These are phyloP conservation scores for Cardamine chenopodiifolia DNA, from an alignment of 345 rosid species.

Conservation along the genomic window DNA sequence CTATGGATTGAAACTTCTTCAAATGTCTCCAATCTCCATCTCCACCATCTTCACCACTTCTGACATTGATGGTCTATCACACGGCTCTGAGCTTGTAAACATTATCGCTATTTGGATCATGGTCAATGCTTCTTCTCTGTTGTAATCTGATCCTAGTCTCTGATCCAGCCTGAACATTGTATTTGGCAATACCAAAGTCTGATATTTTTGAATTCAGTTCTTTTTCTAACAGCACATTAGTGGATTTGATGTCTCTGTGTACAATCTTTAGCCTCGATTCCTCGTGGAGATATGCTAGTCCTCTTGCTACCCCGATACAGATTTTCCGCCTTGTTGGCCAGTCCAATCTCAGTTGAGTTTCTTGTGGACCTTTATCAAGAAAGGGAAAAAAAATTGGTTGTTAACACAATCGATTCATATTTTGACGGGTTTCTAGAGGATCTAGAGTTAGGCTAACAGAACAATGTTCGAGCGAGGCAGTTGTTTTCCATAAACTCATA, in stretches of 20 bases:
- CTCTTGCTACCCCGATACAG: constrained; percentile 51
- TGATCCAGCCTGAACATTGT: too few species aligned
- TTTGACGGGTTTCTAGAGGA: background rate
- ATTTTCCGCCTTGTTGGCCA: constrained; percentile 47
- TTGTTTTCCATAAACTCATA: constrained; percentile 61
- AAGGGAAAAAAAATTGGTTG: background rate
- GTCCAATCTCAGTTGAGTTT: constrained; percentile 42
- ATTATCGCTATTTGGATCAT: constrained; percentile 50
- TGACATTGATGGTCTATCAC: constrained; percentile 53
- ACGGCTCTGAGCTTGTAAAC: constrained; percentile 40
- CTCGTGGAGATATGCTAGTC: constrained; percentile 49
- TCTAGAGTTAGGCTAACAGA: constrained; percentile 31
- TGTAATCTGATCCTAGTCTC: constrained; percentile 43
- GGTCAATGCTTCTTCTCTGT: constrained; percentile 46
- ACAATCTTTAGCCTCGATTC: constrained; percentile 48
- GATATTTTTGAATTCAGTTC: constrained; percentile 45
- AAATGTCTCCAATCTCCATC: constrained; percentile 23
- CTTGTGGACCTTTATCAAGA: constrained; percentile 38
- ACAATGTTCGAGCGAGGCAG: constrained; percentile 53
- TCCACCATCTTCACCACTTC: constrained; percentile 46
- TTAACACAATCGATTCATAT: background rate
- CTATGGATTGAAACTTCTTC: constrained; percentile 28
- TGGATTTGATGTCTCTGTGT: constrained; percentile 54
- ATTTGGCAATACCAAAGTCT: constrained; percentile 53
- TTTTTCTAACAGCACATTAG: constrained; percentile 46